These are phyloP conservation scores for Phytophthora rubi DNA, from an alignment of 352 stramenopile genomes.

Conservation along the genomic window DNA sequence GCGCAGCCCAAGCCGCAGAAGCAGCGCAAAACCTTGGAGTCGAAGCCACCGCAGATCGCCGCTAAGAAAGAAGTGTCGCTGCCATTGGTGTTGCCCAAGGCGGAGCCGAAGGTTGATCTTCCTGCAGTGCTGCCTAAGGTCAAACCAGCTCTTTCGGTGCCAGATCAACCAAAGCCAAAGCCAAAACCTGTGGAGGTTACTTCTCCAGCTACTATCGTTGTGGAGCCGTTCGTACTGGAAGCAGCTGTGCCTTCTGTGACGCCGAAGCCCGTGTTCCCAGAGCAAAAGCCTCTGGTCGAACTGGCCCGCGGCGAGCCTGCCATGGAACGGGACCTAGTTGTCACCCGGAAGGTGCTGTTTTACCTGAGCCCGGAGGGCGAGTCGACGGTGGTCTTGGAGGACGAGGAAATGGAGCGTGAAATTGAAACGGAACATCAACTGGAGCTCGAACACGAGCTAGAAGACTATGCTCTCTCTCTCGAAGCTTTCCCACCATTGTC, in stretches of 20 bases:
- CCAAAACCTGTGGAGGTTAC: not conserved
- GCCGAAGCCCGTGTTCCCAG: slow-evolving; percentile 26
- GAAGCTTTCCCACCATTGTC: slow-evolving; percentile 33
- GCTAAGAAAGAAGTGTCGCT: slow-evolving; percentile 13
- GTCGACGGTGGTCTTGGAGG: slow-evolving; percentile 20
- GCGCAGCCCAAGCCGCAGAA: slow-evolving; percentile 17
- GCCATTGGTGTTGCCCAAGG: slow-evolving; percentile 14
- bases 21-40: slow-evolving; percentile 4
- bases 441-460: slow-evolving; percentile 21
- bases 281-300: slow-evolving; percentile 35
- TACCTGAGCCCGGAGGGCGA: slow-evolving; percentile 30
- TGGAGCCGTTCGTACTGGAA: slow-evolving; percentile 15
- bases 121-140: slow-evolving; percentile 16
- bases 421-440: slow-evolving; percentile 16
- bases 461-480: slow-evolving; percentile 22
- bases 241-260: slow-evolving; percentile 5
- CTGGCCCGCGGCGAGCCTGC: slow-evolving; percentile 27
- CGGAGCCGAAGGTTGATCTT: slow-evolving; percentile 3
- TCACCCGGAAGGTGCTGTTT: slow-evolving; percentile 42
- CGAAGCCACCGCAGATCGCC: slow-evolving; percentile 4
- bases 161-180: slow-evolving; percentile 7
- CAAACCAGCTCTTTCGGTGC: not conserved
- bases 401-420: slow-evolving; percentile 27
- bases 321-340: slow-evolving; percentile 29
- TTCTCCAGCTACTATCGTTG: slow-evolving; percentile 14